Conservation (phyloP, 805 yeast species). For the Candida maesae region DNA sequence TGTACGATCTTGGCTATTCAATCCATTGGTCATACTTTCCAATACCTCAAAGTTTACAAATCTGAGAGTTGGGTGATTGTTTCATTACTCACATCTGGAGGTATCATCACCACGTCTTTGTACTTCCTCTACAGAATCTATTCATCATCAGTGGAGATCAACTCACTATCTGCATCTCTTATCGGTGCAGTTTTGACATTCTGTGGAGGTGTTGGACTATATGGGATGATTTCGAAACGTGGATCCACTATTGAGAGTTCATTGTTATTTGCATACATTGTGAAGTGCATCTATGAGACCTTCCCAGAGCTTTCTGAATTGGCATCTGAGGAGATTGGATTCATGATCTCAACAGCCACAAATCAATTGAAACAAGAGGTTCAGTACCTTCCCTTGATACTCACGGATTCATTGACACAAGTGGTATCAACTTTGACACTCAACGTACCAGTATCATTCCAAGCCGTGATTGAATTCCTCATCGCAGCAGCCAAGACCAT, state of each 20-base stretch:
- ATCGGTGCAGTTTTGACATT: conserved; percentile 82
- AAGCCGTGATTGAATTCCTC: conserved; percentile 38
- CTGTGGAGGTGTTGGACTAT: conserved; percentile 68
- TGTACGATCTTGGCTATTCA: conserved; percentile 91
- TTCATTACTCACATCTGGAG: conserved; percentile 67
- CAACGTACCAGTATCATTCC: conserved; percentile 27
- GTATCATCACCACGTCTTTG: conserved; percentile 68
- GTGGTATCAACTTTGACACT: conserved; percentile 19
- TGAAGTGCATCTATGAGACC: conserved; percentile 87
- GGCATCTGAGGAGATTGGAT: conserved; percentile 40
- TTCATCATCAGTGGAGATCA: conserved; percentile 62
- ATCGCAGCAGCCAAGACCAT: conserved; percentile 49
- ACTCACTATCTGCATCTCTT: conserved; percentile 71
- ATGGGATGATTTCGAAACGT: conserved; percentile 75
- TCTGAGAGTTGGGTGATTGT: conserved; percentile 77
- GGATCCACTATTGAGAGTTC: conserved; percentile 94
- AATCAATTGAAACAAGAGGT: conserved; percentile 31
- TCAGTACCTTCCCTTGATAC: conserved; percentile 27
- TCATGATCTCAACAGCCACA: conserved; percentile 34
- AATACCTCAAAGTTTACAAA: conserved; percentile 57
- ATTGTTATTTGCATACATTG: conserved; percentile 82
- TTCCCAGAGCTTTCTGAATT: conserved; percentile 79
- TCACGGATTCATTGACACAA: conserved; percentile 27
- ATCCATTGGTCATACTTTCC: conserved; percentile 79
- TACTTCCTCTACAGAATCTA: conserved; percentile 83